phyloP scores from a whole-genome alignment of 2,329 filamentous ascomycete species.

The Sclerotinia spermophila region DNA sequence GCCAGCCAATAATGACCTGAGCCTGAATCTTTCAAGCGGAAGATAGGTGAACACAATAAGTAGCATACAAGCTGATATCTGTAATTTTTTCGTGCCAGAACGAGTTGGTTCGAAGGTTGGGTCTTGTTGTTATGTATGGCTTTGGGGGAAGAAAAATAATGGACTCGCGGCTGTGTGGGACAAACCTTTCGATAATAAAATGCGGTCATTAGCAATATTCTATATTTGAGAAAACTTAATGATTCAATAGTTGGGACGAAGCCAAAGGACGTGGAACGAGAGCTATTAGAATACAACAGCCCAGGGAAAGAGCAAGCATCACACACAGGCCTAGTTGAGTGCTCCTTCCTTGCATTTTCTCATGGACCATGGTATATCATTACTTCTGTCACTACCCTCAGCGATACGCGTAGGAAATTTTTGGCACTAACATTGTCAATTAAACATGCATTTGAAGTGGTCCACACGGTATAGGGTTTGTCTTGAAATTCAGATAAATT shows the following conservation, averaged over 20 bases:
- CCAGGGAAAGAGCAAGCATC: not conserved
- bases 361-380: not conserved
- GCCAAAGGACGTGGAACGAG: not conserved
- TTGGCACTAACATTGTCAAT: not conserved
- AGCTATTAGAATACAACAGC: not conserved
- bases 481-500: not conserved
- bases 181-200: not conserved
- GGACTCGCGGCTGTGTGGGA: not conserved
- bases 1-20: not conserved
- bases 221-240: not conserved
- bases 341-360: not conserved
- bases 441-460: not conserved
- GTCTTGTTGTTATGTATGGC: not conserved
- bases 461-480: not conserved
- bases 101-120: not conserved
- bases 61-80: not conserved
- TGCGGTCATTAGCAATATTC: not conserved
- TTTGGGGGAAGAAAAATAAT: not conserved
- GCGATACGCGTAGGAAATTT: not conserved
- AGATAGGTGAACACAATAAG: not conserved
- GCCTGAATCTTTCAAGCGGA: not conserved
- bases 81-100: not conserved
- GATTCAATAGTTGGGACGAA: not conserved
- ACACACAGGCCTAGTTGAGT: too few relatives aligned
- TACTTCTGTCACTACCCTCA: not conserved